Evolutionary conservation across 1,284 basidiomycete species (phyloP), one percentile per base, ranked within the genome.

Genomic region (Volvariella surrecta): DNA sequence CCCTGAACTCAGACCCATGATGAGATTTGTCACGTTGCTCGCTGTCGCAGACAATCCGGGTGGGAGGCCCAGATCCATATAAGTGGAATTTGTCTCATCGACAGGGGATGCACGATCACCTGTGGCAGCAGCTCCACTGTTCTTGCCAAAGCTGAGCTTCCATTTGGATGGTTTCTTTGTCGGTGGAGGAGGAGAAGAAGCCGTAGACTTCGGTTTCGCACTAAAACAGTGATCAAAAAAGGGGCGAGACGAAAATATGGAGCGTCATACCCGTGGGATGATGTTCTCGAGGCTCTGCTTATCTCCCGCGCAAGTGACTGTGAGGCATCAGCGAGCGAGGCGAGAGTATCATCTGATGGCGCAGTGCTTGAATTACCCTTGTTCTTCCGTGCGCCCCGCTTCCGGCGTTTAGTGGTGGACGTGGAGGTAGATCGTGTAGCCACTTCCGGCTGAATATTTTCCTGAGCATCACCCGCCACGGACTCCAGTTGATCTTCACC

Each of bases 231-330:
- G 6, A 19, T 52, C 42, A 48, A 52, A 55, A 53, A 15, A 60
- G 54, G 35, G 57, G 54, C 39, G 53, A 48, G 48, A 53, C 57
- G 17, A 28, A 28, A 28, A 28, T 28, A 6, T 11, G 11, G 24
- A 28, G 61, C 58, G 24, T 49, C 49, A 11, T 62, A 64, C 41
- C 53, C 54, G 24, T 52, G 51, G 3, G 63, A 62, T 16, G 67
- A 66, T 10, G 57, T 54, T 49, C 61, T 66, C 17, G 68, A 70
- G 7, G 75, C 77, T 48, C 73, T 72, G 56, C 82, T 86, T 49
- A 94, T 76, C 63, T 93, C 88, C 47, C 90, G 74, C 11, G 87
- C 91, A 21, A 94, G 73, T 6, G 78, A 73, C 58, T 94, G 88
- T 3, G 84, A 88, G 1, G 85, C 89, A 40, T 72, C 72, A 2